Base-by-base conservation (phyloP, 1,139 yeast genomes). In the Candida mesenterica region DNA sequence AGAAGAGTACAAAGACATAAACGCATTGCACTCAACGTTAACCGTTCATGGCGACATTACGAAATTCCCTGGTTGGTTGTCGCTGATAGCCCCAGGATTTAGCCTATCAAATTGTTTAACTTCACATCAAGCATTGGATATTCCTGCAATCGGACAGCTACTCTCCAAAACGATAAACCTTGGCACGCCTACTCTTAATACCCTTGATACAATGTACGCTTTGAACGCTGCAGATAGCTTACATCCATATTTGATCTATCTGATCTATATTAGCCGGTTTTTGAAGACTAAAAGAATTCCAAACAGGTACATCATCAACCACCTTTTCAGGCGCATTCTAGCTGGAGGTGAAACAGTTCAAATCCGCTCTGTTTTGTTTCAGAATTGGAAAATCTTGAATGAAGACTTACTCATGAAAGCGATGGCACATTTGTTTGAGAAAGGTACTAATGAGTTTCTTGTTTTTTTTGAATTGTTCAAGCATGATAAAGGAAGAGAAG, bases 61-160 rank as follows among this genome's bases (percentile, higher is more conserved):
- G 18, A 24, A 30, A 15, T 34, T 27, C 22, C 42, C 47, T 2
- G 50, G 50, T 5, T 46, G 50, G 50, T 30, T 46, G 15, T 33
- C 30, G 14, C 44, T 36, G 32, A 25, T 36, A n/a, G 33, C 30
- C 5, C 41, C 41, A 3, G 18, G 22, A 13, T 37, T 26, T 31
- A 27, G 19, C 9, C 28, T 37, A 18, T 34, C 40, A 3, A 16
- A 31, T 9, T 37, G 40, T 17, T 29, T 37, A 15, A 14, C 20
- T 15, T 10, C 22, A 5, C 26, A 5, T 24, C 26, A 24, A 24
- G 10, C 10, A 10, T 5, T 9, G n/a, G n/a, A 7, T 24, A 14
- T 35, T 10, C 38, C 40, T 22, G 10, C 19, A 7, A 9, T 31
- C 9, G 20, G 15, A 3, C 15, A 14, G 10, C 17, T 15, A 7